Evolutionary conservation across 345 rosid genomes (phyloP).

Genomic region (Citrus sinensis): DVS_A1.0 CM039168.1:26647501-26648000

Average conservation of each 20-base stretch:
- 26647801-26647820: conserved; percentile 91
- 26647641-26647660: too few relatives aligned
- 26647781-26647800: conserved; percentile 32
- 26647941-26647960: conserved; percentile 9
- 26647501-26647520: conserved; percentile 22
- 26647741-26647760: background rate
- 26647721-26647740: conserved; percentile 9
- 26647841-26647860: conserved; percentile 78
- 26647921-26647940: conserved; percentile 31
- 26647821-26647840: conserved; percentile 98
- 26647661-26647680: too few relatives aligned
- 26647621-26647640: too few relatives aligned
- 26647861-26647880: conserved; percentile 89
- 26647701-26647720: background rate
- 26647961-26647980: background rate
- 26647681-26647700: background rate
- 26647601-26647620: conserved; percentile 9
- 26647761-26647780: conserved; percentile 19
- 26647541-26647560: conserved; percentile 94
- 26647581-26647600: conserved; percentile 85
- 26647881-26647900: conserved; percentile 35
- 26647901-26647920: conserved; percentile 21
- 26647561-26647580: conserved; percentile 88
- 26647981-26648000: conserved; percentile 7
- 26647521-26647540: conserved; percentile 99